Base-by-base conservation (phyloP, 306 rosid genomes). In the Casuarina equisetifolia region DNA sequence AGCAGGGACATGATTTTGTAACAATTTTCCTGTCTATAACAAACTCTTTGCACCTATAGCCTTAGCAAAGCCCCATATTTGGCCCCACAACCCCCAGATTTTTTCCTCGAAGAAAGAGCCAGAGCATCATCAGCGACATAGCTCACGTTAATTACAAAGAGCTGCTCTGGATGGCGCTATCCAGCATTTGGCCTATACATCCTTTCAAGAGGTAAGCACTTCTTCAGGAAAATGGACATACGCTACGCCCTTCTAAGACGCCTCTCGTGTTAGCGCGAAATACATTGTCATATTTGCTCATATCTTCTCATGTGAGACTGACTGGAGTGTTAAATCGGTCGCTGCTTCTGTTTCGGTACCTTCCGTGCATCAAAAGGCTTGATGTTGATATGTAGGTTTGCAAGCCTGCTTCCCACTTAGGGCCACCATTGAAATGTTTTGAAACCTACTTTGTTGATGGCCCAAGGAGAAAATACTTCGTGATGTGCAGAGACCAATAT, bases 181-280 rank as follows among this genome's bases (percentile, higher is more conserved):
- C 57, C n/a, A 75, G 72, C 74, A 78, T 74, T 76, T 66, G 67
- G 81, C 74, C 80, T 78, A 67, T 73, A 78, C 79, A 59, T 75
- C 32, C 77, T 36, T 73, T 78, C 72, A 76, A 75, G 81, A 74
- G 76, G 75, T 72, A 72, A 54, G 64, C 66, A 71, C 57, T 46
- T 82, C 15, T 69, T 75, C 77, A 5, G 80, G 80, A 85, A 72
- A 61, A 74, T 25, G 48, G 70, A 77, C 70, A 72, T 45, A 54
- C 35, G 54, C 71, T 46, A 61, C 42, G 69, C 79, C 76, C 77
- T 46, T 74, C 79, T 70, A 52, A 52, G 72, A 58, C 81, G 58
- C 74, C 67, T 38, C 69, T 76, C 75, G 42, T 17, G 35, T 42
- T 42, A 42, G 74, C 81, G 57, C 51, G 51, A 62, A 19, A 51